Conservation (phyloP, 768 basidiomycete species). For the Lentinula lateritia region DNA sequence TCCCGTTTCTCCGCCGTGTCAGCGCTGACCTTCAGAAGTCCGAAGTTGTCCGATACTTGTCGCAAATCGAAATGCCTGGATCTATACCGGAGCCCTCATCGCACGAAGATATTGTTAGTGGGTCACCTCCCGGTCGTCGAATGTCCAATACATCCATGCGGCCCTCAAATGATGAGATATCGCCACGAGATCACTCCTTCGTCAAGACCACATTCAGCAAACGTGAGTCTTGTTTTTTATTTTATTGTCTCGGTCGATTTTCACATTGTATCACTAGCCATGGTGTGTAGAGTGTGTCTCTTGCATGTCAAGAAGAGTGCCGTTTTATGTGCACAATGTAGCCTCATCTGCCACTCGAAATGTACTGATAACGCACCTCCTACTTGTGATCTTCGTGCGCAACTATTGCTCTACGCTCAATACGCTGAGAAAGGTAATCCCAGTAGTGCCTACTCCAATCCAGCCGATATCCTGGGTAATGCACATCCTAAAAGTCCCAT, state of each 20-base stretch:
- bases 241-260: neutral
- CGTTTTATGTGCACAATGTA: conserved; percentile 85
- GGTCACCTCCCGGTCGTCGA: conserved; percentile 32
- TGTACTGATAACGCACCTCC: conserved; percentile 64
- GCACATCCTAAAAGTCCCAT: conserved; percentile 38
- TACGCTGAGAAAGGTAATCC: conserved; percentile 68
- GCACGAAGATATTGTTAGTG: conserved; percentile 27
- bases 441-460: conserved; percentile 45
- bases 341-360: conserved; percentile 79
- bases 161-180: conserved; percentile 41
- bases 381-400: conserved; percentile 77
- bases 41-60: conserved; percentile 51
- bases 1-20: conserved; percentile 90
- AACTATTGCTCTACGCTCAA: conserved; percentile 72
- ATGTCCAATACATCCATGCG: conserved; percentile 33
- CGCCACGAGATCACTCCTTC: conserved; percentile 72
- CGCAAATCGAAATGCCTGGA: conserved; percentile 40
- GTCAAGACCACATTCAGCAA: conserved; percentile 92
- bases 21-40: conserved; percentile 79
- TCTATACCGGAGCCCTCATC: conserved; percentile 30
- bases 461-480: conserved; percentile 39
- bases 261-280: conserved; percentile 43
- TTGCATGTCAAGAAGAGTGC: conserved; percentile 78
- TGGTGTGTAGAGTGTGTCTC: conserved; percentile 82
- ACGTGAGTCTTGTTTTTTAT: conserved; percentile 45